Base-by-base conservation (phyloP, 2,329 filamentous ascomycete genomes). In the Monosporascus sp. region DNA sequence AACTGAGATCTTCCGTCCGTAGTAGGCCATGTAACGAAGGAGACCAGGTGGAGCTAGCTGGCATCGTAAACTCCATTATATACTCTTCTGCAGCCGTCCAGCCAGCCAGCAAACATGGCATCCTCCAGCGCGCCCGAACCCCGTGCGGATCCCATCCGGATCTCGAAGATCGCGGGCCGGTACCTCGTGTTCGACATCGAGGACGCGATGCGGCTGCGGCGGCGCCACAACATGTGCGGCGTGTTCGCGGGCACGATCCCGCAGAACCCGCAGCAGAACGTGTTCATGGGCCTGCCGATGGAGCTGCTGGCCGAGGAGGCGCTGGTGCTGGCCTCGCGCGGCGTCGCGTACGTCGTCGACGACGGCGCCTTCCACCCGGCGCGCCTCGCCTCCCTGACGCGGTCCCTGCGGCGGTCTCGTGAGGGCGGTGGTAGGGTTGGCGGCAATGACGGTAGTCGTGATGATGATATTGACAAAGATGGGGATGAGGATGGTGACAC, bases 281-380 rank as follows among this genome's bases (percentile, higher is more conserved):
- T 96, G 54, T 97, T 97, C 68, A 81, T 93, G 54, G 90, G 92
- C 46, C 74, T 97, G 49, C 94, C 94, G 3, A 74, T 97, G 25
- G 88, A 97, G 75, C 78, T 99, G 45, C 89, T 94, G 76, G 87
- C 90, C 2, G 94, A 97, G 73, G 94, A 99, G 75, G 92, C 87
- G 4, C 81, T 85, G 58, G 74, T 94, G 51, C 79, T 99, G 27
- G 85, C 96, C 54, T 86, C 90, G 60, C 87, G 86, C 61, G 84
- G 82, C 54, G 82, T 85, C 62, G 93, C 85, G 43, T 90, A 87
- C 70, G 79, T 96, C 61, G 85, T 93, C 62, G 90, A 97, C 68
- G 92, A 96, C 71, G 77, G 78, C 50, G 76, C 80, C 50, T 83
- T 82, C 60, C 94, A 97, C 70, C 78, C 81, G 38, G 68, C 80